phyloP scores from a whole-genome alignment of 1,284 basidiomycete genomes.

The Salmacisia buchloeana region DNA sequence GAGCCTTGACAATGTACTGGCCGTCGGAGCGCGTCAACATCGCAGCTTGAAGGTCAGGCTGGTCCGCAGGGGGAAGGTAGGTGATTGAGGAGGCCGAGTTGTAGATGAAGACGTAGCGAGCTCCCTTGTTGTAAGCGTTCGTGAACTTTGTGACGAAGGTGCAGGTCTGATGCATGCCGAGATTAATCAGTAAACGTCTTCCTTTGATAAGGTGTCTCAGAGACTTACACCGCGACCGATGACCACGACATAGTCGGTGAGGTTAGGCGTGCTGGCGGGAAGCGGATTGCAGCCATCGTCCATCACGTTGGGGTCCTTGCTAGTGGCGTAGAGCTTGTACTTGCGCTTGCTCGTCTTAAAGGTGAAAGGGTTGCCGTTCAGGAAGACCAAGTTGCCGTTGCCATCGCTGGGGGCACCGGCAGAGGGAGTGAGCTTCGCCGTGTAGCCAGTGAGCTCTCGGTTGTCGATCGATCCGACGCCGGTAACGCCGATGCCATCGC shows the following conservation, averaged over 20 bases:
- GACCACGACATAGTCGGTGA: conserved; percentile 32
- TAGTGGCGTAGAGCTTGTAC: conserved; percentile 29
- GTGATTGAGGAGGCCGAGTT: conserved; percentile 43
- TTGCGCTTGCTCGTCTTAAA: conserved; percentile 19
- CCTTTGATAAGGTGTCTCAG: conserved; percentile 11
- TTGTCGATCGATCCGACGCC: conserved; percentile 47
- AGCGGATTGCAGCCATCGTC: conserved; percentile 31
- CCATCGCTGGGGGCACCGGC: conserved; percentile 12
- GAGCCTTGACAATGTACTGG: conserved; percentile 51
- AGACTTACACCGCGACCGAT: conserved; percentile 21
- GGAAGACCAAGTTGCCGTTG: conserved; percentile 22
- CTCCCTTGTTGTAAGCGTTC: conserved; percentile 48
- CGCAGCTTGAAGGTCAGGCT: conserved; percentile 21
- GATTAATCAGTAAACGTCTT: conserved; percentile 21
- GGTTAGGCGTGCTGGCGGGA: conserved; percentile 29
- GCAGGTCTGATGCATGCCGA: too few species aligned
- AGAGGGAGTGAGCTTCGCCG: conserved; percentile 20
- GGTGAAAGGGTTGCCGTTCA: conserved; percentile 27
- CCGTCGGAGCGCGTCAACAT: conserved; percentile 29
- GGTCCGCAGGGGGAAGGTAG: conserved; percentile 22
- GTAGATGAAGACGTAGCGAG: conserved; percentile 40
- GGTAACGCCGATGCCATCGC: conserved; percentile 49
- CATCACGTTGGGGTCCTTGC: conserved; percentile 22
- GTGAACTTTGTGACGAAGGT: conserved; percentile 32
- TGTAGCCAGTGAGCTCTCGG: conserved; percentile 26